Evolutionary conservation across 208 protist genomes (phyloP).

Genomic region (Crithidia thermophila): DNA sequence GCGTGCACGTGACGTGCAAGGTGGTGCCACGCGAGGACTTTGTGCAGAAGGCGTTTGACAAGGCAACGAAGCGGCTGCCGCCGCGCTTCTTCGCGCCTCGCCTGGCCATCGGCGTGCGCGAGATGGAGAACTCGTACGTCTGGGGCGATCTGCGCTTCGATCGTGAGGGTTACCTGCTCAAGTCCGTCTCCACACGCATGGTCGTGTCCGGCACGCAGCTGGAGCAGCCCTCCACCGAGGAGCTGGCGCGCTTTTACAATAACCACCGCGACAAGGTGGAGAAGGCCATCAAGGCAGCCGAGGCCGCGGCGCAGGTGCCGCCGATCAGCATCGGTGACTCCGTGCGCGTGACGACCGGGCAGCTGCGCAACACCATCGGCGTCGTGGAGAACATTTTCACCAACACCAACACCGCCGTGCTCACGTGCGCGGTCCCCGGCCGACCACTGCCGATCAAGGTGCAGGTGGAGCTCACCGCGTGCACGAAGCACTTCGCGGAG

Average conservation of each 20-base stretch:
- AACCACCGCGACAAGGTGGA: conserved; percentile 78
- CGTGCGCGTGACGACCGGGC: conserved; percentile 75
- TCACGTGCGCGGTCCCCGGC: conserved; percentile 65
- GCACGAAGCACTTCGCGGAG: conserved; percentile 82
- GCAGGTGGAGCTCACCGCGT: conserved; percentile 78
- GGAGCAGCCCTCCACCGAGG: conserved; percentile 76
- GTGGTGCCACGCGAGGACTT: conserved; percentile 90
- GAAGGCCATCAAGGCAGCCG: conserved; percentile 49
- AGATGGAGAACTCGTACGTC: conserved; percentile 59
- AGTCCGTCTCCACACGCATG: conserved; percentile 74
- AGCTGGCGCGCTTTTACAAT: conserved; percentile 89
- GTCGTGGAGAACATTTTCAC: conserved; percentile 79
- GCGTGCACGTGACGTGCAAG: conserved; percentile 69
- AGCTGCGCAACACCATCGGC: conserved; percentile 76
- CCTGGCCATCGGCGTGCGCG: conserved; percentile 60
- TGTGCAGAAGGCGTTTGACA: conserved; percentile 80
- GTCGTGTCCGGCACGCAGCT: conserved; percentile 63
- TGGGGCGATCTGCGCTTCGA: conserved; percentile 91
- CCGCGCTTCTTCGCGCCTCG: conserved; percentile 80
- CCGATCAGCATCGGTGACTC: conserved; percentile 66
- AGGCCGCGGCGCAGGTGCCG: conserved; percentile 26
- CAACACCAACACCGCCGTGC: conserved; percentile 66
- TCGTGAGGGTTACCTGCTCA: conserved; percentile 85
- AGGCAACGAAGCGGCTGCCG: conserved; percentile 63
- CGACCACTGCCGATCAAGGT: conserved; percentile 60